Conservation (phyloP, 257 asterid species). For the Solanum bulbocastanum region DNA sequence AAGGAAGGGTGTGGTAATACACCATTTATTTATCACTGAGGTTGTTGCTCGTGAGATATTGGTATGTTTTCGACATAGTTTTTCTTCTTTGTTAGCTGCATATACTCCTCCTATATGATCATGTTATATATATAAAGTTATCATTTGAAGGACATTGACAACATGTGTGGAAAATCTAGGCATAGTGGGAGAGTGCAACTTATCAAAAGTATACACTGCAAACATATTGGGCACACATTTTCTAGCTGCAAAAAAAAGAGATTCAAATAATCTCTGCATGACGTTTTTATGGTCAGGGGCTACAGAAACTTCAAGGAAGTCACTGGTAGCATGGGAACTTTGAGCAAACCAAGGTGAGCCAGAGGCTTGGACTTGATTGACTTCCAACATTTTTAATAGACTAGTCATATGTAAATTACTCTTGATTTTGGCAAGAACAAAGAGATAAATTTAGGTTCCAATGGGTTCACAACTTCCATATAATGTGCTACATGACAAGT, state of each 20-base stretch:
- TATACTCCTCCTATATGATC: background rate
- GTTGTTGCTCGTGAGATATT: background rate
- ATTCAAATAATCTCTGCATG: background rate
- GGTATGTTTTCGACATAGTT: background rate
- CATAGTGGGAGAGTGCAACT: background rate
- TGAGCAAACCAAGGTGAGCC: no score
- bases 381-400: no score
- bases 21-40: background rate
- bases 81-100: background rate
- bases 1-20: background rate
- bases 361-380: no score
- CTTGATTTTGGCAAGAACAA: no score
- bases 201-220: background rate
- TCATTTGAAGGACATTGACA: background rate
- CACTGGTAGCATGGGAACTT: no score
- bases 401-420: no score
- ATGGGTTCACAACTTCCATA: no score
- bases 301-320: no score
- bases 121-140: no score
- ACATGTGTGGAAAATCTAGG: background rate
- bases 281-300: background rate
- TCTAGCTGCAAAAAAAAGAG: background rate
- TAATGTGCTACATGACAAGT: no score
- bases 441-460: no score
- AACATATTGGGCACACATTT: background rate